Base-by-base conservation (phyloP, 73 alveolate genomes). In the Paramecium sonneborni region DNA sequence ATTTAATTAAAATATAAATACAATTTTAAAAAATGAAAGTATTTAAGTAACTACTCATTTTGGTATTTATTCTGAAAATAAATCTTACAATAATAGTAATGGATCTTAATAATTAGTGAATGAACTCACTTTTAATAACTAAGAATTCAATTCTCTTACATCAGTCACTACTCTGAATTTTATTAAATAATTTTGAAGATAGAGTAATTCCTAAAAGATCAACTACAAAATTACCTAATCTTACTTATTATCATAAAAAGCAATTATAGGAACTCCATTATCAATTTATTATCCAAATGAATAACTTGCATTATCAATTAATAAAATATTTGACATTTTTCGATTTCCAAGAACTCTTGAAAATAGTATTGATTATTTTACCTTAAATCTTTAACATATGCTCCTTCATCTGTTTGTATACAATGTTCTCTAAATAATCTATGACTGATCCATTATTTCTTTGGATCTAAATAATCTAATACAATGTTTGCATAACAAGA, bases 401-500 rank as follows among this genome's bases (percentile, higher is more conserved):
- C 98, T 20, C 98, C 98, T 34, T 94, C 97, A 91, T 97, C 98
- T 24, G 96, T 93, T 48, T 93, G 82, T 56, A 95, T 86, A 84
- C 99, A 97, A 92, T 95, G 95, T 85, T 97, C 98, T 88, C 99
- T 93, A 85, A 95, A 97, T 37, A 97, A 94, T 84, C 99, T 85
- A 89, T 94, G 92, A 62, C 96, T 96, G 44, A 97, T 96, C 87
- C 95, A 88, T 82, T 96, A 95, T 56, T 96, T 95, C 43, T 94
- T 74, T n/a, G 99, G 99, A 55, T 97, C 99, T 82, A 97, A 69
- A 88, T 88, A 96, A 89, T 97, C 98, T 46, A 97, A 85, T 5
- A 97, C 99, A 39, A 96, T 96, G 95, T 97, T 98, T 0, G 99
- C 99, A 94, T 97, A 97, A 46, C 99, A 95, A 12, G 93, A 93